phyloP scores from a whole-genome alignment of 2,329 filamentous ascomycete species.

The Epichloe uncinata region DNA sequence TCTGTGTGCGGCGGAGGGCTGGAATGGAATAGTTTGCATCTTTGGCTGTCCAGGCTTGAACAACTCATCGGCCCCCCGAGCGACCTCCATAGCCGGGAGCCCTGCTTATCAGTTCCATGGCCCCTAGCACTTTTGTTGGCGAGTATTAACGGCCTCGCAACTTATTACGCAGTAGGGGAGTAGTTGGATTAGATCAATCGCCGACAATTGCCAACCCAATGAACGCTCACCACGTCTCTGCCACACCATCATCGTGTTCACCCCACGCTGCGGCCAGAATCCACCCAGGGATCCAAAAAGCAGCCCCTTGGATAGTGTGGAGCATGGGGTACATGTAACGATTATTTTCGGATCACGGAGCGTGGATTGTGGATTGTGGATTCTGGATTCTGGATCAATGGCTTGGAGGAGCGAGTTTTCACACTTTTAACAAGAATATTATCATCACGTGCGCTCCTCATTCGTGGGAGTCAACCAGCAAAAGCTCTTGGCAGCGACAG shows the following conservation, averaged over 20 bases:
- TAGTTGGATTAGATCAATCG: neutral
- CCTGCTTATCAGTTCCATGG: conserved; percentile 4
- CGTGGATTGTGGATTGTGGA: neutral
- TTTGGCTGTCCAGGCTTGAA: neutral
- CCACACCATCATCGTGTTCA: conserved; percentile 15
- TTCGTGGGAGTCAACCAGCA: neutral
- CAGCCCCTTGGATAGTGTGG: neutral
- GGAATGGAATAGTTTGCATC: neutral
- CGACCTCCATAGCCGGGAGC: conserved; percentile 1
- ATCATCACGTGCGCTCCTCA: neutral
- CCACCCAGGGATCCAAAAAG: neutral
- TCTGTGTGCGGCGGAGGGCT: neutral
- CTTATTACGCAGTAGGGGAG: neutral
- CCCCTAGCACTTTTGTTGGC: conserved; percentile 1
- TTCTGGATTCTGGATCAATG: neutral
- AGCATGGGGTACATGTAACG: neutral
- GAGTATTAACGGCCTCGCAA: neutral
- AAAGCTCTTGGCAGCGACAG: neutral
- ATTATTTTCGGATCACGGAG: conserved; percentile 6
- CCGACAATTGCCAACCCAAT: conserved; percentile 16
- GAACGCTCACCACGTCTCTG: conserved; percentile 22
- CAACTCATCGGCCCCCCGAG: conserved; percentile 1
- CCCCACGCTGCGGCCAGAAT: conserved; percentile 13
- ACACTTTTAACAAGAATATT: neutral
- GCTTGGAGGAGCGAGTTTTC: neutral